Base-by-base conservation (phyloP, 768 basidiomycete species). In the Podaxis sp. region DNA sequence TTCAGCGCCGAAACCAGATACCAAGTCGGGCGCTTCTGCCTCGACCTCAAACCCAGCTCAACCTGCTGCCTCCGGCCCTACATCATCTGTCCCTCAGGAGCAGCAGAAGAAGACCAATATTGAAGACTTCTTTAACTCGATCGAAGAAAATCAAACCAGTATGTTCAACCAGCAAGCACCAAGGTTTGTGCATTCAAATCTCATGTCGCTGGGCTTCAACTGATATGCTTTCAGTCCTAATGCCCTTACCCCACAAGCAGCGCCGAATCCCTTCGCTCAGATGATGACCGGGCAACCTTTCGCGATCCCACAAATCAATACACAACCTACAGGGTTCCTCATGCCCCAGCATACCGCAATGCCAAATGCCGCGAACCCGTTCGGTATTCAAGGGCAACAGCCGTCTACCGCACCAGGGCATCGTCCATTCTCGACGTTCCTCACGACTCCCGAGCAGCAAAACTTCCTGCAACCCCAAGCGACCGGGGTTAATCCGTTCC, bases 71-170 rank as follows among this genome's bases (percentile, higher is more conserved):
- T 64, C 72, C 12, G 68, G 67, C 52, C 63, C 72, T 17, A 67
- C 62, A 9, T 63, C 72, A 24, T 57, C 67, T 5, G 6, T 57
- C 59, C 49, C 66, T 15, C 65, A 71, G 46, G 60, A 53, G 52
- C 79, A 79, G 62, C 67, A 74, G 38, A 74, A 73, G n/a, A 79
- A 74, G 64, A 85, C 84, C 61, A 82, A 81, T 36, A 78, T 88
- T 59, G 75, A 85, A 19, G 96, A 99, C 74, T 95, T 99, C 79
- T 97, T 99, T 75, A 76, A 80, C 28, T 84, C 92, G 4, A 96
- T 99, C 67, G 95, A 97, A 72, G 82, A 85, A 59, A 87, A 90
- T 61, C 89, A 92, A 70, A 81, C 87, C 8, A 80, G 84, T n/a
- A 86, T 86, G 79, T 88, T 88, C 71, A 87, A 86, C 64, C 84